phyloP scores from a whole-genome alignment of 2,329 filamentous ascomycete species.

The Claviceps paspali region DNA sequence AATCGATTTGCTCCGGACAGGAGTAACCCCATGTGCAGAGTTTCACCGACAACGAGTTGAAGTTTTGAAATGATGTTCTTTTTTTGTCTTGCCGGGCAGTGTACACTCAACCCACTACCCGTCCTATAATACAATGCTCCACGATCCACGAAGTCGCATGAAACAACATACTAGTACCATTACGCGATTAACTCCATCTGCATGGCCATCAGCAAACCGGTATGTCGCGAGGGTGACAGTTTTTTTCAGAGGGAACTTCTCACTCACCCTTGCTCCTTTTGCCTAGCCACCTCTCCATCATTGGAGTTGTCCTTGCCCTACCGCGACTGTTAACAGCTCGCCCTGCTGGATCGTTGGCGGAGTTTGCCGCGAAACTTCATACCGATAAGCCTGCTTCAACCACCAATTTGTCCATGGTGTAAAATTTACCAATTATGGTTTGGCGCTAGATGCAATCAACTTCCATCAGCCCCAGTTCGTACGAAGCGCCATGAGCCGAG shows the following conservation, averaged over 20 bases:
- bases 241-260: not conserved
- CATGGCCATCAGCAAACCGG: not conserved
- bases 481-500: constrained; percentile 3
- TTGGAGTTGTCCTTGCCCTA: constrained; percentile 56
- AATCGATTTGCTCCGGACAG: not conserved
- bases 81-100: not conserved
- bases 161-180: not conserved
- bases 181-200: constrained; percentile 6
- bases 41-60: too few relatives aligned
- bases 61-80: too few relatives aligned
- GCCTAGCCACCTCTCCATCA: constrained; percentile 52
- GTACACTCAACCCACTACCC: constrained; percentile 1
- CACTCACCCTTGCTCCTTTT: constrained; percentile 65
- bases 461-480: constrained; percentile 5
- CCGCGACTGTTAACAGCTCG: not conserved
- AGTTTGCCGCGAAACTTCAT: constrained; percentile 11
- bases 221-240: not conserved
- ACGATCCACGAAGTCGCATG: not conserved
- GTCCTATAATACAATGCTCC: constrained; percentile 5
- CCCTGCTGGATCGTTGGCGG: not conserved
- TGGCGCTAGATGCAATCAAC: constrained; percentile 49
- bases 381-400: constrained; percentile 77
- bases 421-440: constrained; percentile 90
- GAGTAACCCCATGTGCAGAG: not conserved
- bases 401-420: constrained; percentile 78